A percentile compares a stretch with the other conserved stretches of the same genome.
phyloP scores from a whole-genome alignment of 2,329 filamentous ascomycete species.

The Fusarium kyushuense region DNA sequence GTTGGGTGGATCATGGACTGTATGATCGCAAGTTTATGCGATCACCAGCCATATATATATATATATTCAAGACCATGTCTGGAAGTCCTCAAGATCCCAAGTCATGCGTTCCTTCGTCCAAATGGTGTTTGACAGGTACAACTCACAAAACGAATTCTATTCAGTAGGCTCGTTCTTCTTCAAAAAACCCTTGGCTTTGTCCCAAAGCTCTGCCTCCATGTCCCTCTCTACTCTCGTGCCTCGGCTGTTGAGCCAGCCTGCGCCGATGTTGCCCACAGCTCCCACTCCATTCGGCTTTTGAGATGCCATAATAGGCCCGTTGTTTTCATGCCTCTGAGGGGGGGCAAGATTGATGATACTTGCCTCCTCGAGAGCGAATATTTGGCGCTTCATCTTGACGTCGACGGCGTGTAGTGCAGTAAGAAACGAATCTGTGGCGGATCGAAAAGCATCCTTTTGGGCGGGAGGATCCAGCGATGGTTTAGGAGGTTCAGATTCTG shows the following conservation, averaged over 20 bases:
- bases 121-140: too few relatives aligned
- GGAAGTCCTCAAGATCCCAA: not conserved
- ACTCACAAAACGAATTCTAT: not conserved
- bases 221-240: conserved; percentile 84
- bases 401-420: conserved; percentile 78
- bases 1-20: too few relatives aligned
- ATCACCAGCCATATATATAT: not conserved
- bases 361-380: conserved; percentile 84
- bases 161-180: conserved; percentile 46
- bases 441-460: conserved; percentile 68
- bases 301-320: conserved; percentile 56
- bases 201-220: conserved; percentile 86
- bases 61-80: not conserved
- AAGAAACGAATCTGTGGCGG: conserved; percentile 75
- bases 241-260: conserved; percentile 89
- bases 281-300: conserved; percentile 67
- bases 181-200: conserved; percentile 54
- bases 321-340: conserved; percentile 51
- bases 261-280: conserved; percentile 75
- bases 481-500: conserved; percentile 33
- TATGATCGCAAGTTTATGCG: not conserved
- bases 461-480: conserved; percentile 58
- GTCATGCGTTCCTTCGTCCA: not conserved
- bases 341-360: conserved; percentile 71
- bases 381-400: conserved; percentile 74